Evolutionary conservation across 2,329 filamentous ascomycete genomes (phyloP).

Genomic region (Gaeumannomyces tritici): DNA sequence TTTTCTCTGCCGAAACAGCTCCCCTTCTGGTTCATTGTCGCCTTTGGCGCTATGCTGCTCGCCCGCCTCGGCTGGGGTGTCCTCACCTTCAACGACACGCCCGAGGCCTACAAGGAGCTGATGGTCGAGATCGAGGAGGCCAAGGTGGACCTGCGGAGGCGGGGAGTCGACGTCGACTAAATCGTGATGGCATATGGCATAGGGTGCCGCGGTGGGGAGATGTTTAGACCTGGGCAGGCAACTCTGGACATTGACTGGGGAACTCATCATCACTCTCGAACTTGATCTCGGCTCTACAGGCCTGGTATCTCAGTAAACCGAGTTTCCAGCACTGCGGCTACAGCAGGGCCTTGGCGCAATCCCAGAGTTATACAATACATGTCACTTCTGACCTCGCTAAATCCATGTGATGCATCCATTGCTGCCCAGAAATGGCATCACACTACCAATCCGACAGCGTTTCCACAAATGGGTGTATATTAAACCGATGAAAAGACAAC

Average conservation of each 20-base stretch:
- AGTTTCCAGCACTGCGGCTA: background rate
- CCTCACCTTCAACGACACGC: slow-evolving; percentile 93
- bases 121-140: slow-evolving; percentile 76
- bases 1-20: slow-evolving; percentile 44
- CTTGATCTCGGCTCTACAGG: background rate
- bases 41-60: slow-evolving; percentile 85
- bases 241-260: too few relatives aligned
- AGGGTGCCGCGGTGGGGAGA: background rate
- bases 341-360: background rate
- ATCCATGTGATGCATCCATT: background rate
- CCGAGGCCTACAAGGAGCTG: slow-evolving; percentile 80
- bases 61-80: slow-evolving; percentile 88
- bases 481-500: background rate
- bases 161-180: slow-evolving; percentile 72
- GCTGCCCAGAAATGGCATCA: background rate
- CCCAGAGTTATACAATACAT: background rate
- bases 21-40: slow-evolving; percentile 85
- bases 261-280: background rate
- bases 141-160: slow-evolving; percentile 60
- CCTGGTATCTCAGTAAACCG: background rate
- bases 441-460: background rate
- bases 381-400: background rate
- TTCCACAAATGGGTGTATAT: background rate
- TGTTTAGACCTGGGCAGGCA: too few relatives aligned
- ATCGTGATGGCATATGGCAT: background rate